Conservation (phyloP, 257 asterid genomes). For the Coffea canephora region DNA sequence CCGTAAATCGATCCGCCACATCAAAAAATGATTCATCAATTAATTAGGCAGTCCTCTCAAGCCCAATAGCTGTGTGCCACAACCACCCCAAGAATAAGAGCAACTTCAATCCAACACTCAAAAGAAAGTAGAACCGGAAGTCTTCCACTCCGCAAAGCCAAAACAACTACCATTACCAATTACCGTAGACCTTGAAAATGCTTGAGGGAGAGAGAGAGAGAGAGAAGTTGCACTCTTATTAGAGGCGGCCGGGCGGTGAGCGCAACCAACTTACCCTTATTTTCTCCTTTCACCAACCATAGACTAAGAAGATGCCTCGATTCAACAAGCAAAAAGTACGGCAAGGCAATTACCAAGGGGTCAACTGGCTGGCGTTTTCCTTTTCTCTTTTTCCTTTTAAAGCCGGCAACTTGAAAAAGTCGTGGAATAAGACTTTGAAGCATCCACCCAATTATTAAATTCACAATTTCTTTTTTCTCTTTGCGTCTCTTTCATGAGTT, state of each 20-base stretch:
- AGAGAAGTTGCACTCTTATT: neutral
- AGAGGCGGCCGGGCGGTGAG: neutral
- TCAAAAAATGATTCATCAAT: too few species aligned
- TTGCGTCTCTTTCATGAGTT: too few species aligned
- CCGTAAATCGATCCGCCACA: too few species aligned
- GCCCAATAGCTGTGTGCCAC: neutral
- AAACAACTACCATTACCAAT: neutral
- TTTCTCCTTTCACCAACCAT: neutral
- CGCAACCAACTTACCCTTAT: neutral
- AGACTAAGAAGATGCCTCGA: neutral
- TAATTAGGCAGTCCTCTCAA: too few species aligned
- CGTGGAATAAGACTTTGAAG: neutral
- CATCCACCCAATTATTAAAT: neutral
- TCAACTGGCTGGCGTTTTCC: too few species aligned
- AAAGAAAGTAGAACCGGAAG: neutral
- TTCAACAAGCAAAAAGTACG: neutral
- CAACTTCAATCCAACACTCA: neutral
- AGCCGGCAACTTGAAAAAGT: neutral
- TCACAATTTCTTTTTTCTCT: too few species aligned
- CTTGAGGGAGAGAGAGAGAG: neutral
- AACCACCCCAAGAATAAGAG: neutral
- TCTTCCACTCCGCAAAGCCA: neutral
- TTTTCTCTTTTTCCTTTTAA: neutral
- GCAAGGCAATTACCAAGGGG: neutral
- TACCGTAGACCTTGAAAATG: neutral